phyloP scores from a whole-genome alignment of 768 basidiomycete genomes.

The Lentinula lateritia region DNA sequence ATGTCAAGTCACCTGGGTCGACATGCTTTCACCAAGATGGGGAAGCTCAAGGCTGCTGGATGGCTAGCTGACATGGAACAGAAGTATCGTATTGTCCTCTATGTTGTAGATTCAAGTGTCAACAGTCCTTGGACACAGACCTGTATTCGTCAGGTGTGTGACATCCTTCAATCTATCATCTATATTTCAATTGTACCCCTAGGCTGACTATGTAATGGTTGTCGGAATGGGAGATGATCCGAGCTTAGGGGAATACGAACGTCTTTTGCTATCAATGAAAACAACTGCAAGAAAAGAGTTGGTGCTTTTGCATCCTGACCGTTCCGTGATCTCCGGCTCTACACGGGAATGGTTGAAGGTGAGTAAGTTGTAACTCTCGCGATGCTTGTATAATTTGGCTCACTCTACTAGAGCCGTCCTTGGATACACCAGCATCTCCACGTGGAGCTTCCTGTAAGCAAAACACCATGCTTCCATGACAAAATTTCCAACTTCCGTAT shows the following conservation, averaged over 20 bases:
- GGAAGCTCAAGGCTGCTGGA: slow-evolving; percentile 89
- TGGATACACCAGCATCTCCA: slow-evolving; percentile 98
- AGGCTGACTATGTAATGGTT: slow-evolving; percentile 93
- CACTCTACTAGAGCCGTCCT: slow-evolving; percentile 65
- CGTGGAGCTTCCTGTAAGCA: slow-evolving; percentile 76
- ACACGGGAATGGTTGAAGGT: slow-evolving; percentile 97
- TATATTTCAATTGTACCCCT: not conserved
- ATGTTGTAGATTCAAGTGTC: slow-evolving; percentile 94
- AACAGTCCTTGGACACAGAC: slow-evolving; percentile 98
- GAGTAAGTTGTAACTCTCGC: slow-evolving; percentile 1
- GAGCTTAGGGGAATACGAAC: slow-evolving; percentile 88
- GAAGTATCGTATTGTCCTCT: slow-evolving; percentile 87
- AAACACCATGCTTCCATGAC: slow-evolving; percentile 5
- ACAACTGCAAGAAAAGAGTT: slow-evolving; percentile 98
- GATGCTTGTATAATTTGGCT: not conserved
- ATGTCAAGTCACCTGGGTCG: slow-evolving; percentile 88
- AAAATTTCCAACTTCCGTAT: not conserved
- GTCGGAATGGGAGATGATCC: slow-evolving; percentile 94
- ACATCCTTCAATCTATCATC: not conserved
- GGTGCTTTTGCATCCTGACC: slow-evolving; percentile 87
- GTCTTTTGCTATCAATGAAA: slow-evolving; percentile 89
- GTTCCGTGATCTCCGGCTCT: slow-evolving; percentile 82
- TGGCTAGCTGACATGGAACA: slow-evolving; percentile 98
- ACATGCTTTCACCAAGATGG: slow-evolving; percentile 95
- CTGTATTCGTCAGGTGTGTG: slow-evolving; percentile 81